These are phyloP conservation scores for Suillus lakei DNA, from an alignment of 768 basidiomycete genomes.

Conservation along the genomic window DNA sequence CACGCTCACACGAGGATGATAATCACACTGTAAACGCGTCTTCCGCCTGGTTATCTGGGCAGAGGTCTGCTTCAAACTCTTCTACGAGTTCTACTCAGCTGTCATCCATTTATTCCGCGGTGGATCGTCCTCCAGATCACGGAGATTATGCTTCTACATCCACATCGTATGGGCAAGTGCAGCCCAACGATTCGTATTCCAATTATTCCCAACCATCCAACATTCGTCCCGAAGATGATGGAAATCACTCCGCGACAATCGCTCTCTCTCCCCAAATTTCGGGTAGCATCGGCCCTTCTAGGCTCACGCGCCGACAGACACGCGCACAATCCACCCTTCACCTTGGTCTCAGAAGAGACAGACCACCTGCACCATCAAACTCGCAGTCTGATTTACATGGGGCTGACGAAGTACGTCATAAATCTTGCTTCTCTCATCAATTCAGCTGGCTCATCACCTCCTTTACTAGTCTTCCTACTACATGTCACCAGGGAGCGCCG, in stretches of 20 bases:
- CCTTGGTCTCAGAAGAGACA: slow-evolving; percentile 37
- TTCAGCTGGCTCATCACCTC: slow-evolving; percentile 18
- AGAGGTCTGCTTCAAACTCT: slow-evolving; percentile 19
- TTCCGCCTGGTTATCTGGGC: slow-evolving; percentile 29
- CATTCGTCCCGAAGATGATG: slow-evolving; percentile 32
- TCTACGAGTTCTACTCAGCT: slow-evolving; percentile 26
- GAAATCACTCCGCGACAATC: slow-evolving; percentile 28
- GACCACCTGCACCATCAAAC: slow-evolving; percentile 20
- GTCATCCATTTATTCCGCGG: slow-evolving; percentile 42
- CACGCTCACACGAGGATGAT: slow-evolving; percentile 26
- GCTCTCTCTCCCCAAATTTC: slow-evolving; percentile 46
- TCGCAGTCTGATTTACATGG: slow-evolving; percentile 23
- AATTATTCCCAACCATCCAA: slow-evolving; percentile 34
- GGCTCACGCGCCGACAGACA: slow-evolving; percentile 52
- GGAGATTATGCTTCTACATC: slow-evolving; percentile 37
- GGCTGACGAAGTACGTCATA: slow-evolving; percentile 30
- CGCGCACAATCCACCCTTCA: slow-evolving; percentile 39
- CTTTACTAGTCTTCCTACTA: slow-evolving; percentile 37
- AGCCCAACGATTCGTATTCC: slow-evolving; percentile 31
- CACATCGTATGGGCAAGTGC: slow-evolving; percentile 26
- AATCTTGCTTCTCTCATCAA: background rate
- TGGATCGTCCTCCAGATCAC: slow-evolving; percentile 45
- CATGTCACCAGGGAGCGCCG: slow-evolving; percentile 37
- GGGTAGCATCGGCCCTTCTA: slow-evolving; percentile 57
- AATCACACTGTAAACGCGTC: slow-evolving; percentile 32